Evolutionary conservation across 2,329 filamentous ascomycete genomes (phyloP), one percentile per base, ranked within the genome.

Genomic region (Fusarium brevicatenulatum): DNA sequence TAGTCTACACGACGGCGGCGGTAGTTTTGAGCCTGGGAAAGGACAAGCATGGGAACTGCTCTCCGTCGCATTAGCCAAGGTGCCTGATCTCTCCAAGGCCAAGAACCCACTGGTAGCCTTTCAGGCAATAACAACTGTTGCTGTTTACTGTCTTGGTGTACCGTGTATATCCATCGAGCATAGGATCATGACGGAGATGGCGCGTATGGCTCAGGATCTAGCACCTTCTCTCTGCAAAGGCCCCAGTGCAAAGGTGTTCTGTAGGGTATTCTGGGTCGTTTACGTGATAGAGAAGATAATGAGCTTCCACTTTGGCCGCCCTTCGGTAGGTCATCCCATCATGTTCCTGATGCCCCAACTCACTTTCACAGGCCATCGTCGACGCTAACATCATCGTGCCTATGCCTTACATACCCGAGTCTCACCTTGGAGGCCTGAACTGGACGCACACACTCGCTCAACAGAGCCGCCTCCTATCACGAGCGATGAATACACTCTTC

Each of bases 271-370:
- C 2, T 76, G 74, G 74, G 62, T 70, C 1, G 12, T 76, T 2
- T 76, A 76, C 6, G 68, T 54, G 2, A 42, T 76, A 9, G 74
- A 76, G 30, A 76, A 76, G 21, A 75, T 65, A 28, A 60, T 71
- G 7, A 76, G 74, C 40, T 76, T 76, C 16, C 75, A 72, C 34
- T 76, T 72, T 23, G 74, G 74, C 2, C 74, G 74, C 4, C 58
- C 42, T 25, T 76, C 74, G 7, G 74, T 76, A 37, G 16, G 72
- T 57, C 3, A 9, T 9, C 10, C 7, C 13, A 9, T 13, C 0
- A 13, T 6, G 1, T 1, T 43, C 5, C 4, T 25, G 7, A 5
- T 7, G 3, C 4, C n/a, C 10, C 7, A 12, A 1, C 63, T 72
- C 4, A 70, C 36, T 1, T 9, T n/a, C 11, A 0, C 18, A 76